Base-by-base conservation (phyloP, 768 basidiomycete species). In the Amanita brunnescens region DNA sequence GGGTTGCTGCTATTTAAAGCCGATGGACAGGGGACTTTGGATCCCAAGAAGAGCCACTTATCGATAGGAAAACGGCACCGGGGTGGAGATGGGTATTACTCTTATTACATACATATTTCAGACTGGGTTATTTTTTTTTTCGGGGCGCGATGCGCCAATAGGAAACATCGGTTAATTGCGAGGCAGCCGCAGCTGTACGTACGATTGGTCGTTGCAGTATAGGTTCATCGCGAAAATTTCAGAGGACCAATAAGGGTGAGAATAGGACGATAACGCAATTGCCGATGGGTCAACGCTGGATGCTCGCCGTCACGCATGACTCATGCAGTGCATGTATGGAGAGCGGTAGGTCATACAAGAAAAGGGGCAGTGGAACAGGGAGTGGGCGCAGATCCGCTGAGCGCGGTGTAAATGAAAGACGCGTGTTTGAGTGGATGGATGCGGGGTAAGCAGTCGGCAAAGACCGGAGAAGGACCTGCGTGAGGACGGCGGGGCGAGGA, bases 381-480 rank as follows among this genome's bases (percentile, higher is more conserved):
- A n/a, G n/a, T n/a, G n/a, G n/a, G 41, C 14, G 30, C 20, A 34
- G 50, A 44, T 51, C 50, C 50, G 50, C 30, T 37, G 41, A 43
- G 42, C n/a, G n/a, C n/a, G n/a, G n/a, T n/a, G n/a, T n/a, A n/a
- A n/a, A n/a, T n/a, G n/a, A n/a, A n/a, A n/a, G 33, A 32, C 50
- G 50, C 35, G 16, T 6, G 37, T 35, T 35, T 35, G 10, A 35
- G 34, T 3, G 12, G 3, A 23, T 6, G 24, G 12, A 24, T 20
- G 30, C 20, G 39, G 30, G 40, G 37, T 42, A 16, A 14, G 46
- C 14, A 20, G 39, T 20, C 47, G 47, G 49, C 34, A 50, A 38
- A 0, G 39, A 50, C 49, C 49, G 30, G 34, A 18, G 39, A 41
- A 10, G 32, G 47, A 37, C 24, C 26, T 18, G 18, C 21, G 30